Evolutionary conservation across 1,139 yeast genomes (phyloP), one percentile per base, ranked within the genome.

Genomic region (Lodderomyces orthopsilosis): DNA sequence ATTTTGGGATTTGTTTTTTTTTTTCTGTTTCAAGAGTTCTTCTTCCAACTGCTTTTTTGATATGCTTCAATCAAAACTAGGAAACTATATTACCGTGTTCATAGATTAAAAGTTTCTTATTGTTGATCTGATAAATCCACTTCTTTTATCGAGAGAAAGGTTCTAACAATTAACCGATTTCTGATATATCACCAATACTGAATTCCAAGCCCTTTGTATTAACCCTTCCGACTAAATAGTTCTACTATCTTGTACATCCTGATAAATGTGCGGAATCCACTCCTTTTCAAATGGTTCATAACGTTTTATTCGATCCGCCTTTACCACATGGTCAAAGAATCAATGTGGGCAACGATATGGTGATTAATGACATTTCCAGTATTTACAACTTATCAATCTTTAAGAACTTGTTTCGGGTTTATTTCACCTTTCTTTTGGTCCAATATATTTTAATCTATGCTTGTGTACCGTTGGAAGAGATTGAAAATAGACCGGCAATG

Each of bases 401-500:
- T 38, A 51, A 58, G 13, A 43, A 47, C 3, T 55, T 62, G n/a
- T 50, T 64, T 40, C 51, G 58, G 30, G 34, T 55, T 4, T 70
- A 68, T 49, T 49, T 70, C 21, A 55, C 59, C 0, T 53, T 63
- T 18, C 57, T 75, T 46, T 47, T 72, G 27, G 46, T 59, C 1
- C 75, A 75, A 49, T 68, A 75, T 41, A 49, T 72, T 2, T 53
- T 65, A 24, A 62, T 70, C 35, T 76, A 69, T 48, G 56, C 63
- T 17, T 63, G 68, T 2, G 66, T 73, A 28, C 77, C 79, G 1
- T 70, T 70, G 47, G 73, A 74, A 17, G 68, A 63, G 14, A 65
- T 76, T 7, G 64, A 61, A 26, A 65, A 72, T 42, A 55, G 75
- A 22, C 79, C 81, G 0, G 43, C 57, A 1, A 51, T 65, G 2